A percentile compares a stretch with the other conserved stretches of the same genome.
Conservation (phyloP, 305 asterid species). For the Fraxinus platypoda region DNA sequence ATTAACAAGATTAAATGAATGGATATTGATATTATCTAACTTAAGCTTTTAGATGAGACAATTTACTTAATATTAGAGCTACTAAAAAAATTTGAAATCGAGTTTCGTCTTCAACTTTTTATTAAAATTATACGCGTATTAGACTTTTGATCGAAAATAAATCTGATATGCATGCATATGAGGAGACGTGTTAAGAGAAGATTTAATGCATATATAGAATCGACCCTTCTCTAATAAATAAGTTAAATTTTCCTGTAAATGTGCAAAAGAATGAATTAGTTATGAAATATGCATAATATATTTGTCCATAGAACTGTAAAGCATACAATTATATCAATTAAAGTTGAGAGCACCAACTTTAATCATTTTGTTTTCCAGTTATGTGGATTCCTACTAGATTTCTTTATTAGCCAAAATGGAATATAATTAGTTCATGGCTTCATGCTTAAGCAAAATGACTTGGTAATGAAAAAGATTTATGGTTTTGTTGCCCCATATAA, state of each 20-base stretch:
- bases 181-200: neutral
- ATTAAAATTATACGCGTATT: too few relatives aligned
- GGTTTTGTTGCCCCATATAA: neutral
- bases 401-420: slow-evolving; percentile 9
- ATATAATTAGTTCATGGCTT: neutral
- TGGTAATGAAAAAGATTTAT: neutral
- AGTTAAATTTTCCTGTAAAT: neutral
- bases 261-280: neutral
- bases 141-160: neutral
- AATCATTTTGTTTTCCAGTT: too few relatives aligned
- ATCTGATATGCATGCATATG: neutral
- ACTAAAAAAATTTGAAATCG: too few relatives aligned
- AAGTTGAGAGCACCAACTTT: too few relatives aligned
- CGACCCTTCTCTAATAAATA: neutral
- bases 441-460: slow-evolving; percentile 12
- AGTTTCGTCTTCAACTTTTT: neutral
- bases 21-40: too few relatives aligned
- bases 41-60: too few relatives aligned
- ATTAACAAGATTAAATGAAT: neutral
- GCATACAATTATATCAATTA: neutral
- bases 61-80: neutral
- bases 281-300: neutral
- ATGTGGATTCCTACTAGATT: neutral
- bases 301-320: neutral
- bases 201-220: neutral